Evolutionary conservation across 331 rosid species (phyloP), one percentile per base, ranked within the genome.

Genomic region (Quercus phellos): DNA sequence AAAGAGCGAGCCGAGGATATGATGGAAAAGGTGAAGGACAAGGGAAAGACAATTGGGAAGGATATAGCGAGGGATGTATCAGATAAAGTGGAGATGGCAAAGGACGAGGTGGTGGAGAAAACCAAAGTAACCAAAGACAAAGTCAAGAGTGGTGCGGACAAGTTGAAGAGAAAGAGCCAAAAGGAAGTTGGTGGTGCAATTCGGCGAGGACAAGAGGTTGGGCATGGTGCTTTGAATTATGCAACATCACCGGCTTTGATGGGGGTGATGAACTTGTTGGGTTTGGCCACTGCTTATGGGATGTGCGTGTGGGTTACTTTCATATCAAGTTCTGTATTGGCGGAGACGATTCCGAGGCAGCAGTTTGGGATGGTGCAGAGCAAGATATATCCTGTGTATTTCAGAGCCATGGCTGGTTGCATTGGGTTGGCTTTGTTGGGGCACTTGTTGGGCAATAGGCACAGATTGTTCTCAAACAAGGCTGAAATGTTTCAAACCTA

Each of bases 331-430:
- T 78, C 90, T 16, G 88, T 92, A 64, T 64, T 89, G 70, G 81
- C 89, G 0, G 76, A 76, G 32, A 87, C 76, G 18, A 77, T 94
- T 83, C 83, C 95, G 5, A 86, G 92, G 70, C 97, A 92, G 64
- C 96, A 90, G 68, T 89, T 94, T 74, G 99, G 87, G 4, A 72
- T 94, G 84, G 90, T 86, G 50, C 97, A 92, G 83, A 92, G 96
- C 85, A 92, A 92, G 88, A 89, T 92, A 19, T 94, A 88, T 78
- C 94, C 91, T 10, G 89, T 88, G 54, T 94, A 90, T 78, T 94
- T 92, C 68, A 76, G 77, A 79, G 86, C 79, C 51, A 88, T 88
- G 97, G 84, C 78, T 29, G 84, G 74, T 53, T 26, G 80, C 59
- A 35, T 90, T 35, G 89, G 83, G 59, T 24, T 85, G 68, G 87